These are phyloP conservation scores for Tylopilus balloui DNA, from an alignment of 768 basidiomycete genomes.

Conservation along the genomic window DNA sequence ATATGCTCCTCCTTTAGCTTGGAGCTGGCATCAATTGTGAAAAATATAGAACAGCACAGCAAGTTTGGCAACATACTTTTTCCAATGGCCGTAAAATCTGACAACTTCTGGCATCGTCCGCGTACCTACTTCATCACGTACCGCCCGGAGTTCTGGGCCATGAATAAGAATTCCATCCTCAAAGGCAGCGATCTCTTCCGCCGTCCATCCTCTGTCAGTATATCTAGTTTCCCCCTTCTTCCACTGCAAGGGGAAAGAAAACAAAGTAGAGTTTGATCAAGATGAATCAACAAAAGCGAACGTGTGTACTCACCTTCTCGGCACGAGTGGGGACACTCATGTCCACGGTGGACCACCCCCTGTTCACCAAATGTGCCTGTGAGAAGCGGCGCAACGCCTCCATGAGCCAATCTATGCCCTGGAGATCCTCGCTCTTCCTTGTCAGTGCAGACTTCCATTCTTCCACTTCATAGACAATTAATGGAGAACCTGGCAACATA, in stretches of 20 bases:
- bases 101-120: slow-evolving; percentile 74
- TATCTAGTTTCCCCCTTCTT: slow-evolving; percentile 63
- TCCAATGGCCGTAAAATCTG: slow-evolving; percentile 83
- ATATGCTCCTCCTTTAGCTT: slow-evolving; percentile 69
- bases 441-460: slow-evolving; percentile 55
- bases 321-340: slow-evolving; percentile 53
- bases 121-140: slow-evolving; percentile 68
- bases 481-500: neutral
- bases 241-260: slow-evolving; percentile 47
- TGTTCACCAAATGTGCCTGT: slow-evolving; percentile 55
- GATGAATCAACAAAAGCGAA: slow-evolving; percentile 7
- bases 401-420: slow-evolving; percentile 77
- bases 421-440: slow-evolving; percentile 46
- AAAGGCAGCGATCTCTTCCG: slow-evolving; percentile 67
- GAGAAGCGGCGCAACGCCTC: slow-evolving; percentile 72
- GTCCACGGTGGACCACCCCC: slow-evolving; percentile 56
- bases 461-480: slow-evolving; percentile 48
- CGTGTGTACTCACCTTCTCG: slow-evolving; percentile 54
- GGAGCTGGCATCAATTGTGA: slow-evolving; percentile 37
- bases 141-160: slow-evolving; percentile 75
- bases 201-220: slow-evolving; percentile 66
- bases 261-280: slow-evolving; percentile 10
- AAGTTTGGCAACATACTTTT: slow-evolving; percentile 49
- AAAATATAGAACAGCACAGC: slow-evolving; percentile 5
- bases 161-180: slow-evolving; percentile 70